Percentiles rank a stretch among this genome's conserved stretches.
phyloP scores from a whole-genome alignment of 2,329 filamentous ascomycete species.

The Diaporthe australafricana region DNA sequence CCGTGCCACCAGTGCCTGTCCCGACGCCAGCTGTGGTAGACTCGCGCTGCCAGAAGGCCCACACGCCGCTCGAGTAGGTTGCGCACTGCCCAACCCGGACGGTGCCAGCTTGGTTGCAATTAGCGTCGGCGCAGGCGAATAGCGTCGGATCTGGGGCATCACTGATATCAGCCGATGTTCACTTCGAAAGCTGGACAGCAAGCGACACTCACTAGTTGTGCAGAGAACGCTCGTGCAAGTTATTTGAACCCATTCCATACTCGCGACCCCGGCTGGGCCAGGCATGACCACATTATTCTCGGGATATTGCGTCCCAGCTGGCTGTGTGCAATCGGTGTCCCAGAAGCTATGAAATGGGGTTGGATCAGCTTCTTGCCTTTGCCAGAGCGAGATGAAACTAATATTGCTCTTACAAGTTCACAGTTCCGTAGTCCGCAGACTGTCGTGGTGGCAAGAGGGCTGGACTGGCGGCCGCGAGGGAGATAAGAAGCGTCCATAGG shows the following conservation, averaged over 20 bases:
- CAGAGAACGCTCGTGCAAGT: slow-evolving; percentile 1
- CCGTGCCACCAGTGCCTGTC: not conserved
- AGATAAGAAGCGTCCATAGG: not conserved
- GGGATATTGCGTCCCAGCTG: not conserved
- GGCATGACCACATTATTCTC: not conserved
- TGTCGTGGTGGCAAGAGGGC: not conserved
- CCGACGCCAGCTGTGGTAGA: not conserved
- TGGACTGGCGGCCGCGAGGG: not conserved
- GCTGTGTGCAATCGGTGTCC: not conserved
- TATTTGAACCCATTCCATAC: slow-evolving; percentile 14
- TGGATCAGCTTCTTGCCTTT: not conserved
- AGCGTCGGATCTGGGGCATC: not conserved
- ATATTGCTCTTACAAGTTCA: not conserved
- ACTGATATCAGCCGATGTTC: not conserved
- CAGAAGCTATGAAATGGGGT: not conserved
- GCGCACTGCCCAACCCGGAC: not conserved
- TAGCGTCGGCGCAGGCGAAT: not conserved
- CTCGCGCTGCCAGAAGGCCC: slow-evolving; percentile 2
- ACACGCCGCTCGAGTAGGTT: not conserved
- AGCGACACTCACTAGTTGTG: not conserved
- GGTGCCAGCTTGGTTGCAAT: not conserved
- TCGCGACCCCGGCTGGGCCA: not conserved
- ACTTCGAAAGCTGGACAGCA: too few relatives aligned
- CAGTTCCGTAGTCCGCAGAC: not conserved
- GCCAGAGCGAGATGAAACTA: accelerated